Percentiles rank a stretch among this genome's conserved stretches.
These are phyloP conservation scores for Rhexocercosporidium sp. DNA, from an alignment of 2,329 filamentous ascomycete genomes.

Conservation along the genomic window DNA sequence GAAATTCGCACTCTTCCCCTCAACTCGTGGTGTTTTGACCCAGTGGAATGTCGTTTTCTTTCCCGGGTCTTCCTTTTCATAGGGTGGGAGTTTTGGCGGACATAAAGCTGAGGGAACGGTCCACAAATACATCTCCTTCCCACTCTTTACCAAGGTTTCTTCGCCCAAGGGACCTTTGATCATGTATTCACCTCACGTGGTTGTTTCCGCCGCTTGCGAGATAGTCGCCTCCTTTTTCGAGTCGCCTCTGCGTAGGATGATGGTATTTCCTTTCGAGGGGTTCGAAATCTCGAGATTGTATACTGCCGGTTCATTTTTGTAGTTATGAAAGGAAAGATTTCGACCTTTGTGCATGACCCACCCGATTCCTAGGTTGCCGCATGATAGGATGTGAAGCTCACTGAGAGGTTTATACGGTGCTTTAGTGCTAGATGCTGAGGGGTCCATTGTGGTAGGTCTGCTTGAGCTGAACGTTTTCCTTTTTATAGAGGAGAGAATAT, in stretches of 20 bases:
- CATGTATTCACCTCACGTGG: neutral
- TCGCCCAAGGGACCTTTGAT: neutral
- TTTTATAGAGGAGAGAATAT: too few species aligned
- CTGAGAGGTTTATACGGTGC: neutral
- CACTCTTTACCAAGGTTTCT: neutral
- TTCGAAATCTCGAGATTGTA: slow-evolving; percentile 1
- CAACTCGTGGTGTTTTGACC: neutral
- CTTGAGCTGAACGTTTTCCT: too few species aligned
- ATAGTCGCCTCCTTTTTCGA: neutral
- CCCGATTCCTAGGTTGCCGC: neutral
- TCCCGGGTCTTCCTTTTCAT: neutral
- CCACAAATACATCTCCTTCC: neutral
- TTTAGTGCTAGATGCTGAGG: neutral
- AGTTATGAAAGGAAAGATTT: slow-evolving; percentile 2
- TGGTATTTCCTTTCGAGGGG: neutral
- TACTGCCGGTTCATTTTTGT: slow-evolving; percentile 1
- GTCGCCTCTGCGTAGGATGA: neutral
- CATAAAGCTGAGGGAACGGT: neutral
- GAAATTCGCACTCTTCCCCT: neutral
- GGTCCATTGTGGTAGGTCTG: too few species aligned
- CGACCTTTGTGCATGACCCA: neutral
- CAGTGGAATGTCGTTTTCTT: neutral
- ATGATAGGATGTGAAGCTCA: slow-evolving; percentile 5
- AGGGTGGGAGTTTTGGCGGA: neutral
- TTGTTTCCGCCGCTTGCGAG: neutral